phyloP scores from a whole-genome alignment of 139 green algal species.

The Chlamydomonas sp. region DNA sequence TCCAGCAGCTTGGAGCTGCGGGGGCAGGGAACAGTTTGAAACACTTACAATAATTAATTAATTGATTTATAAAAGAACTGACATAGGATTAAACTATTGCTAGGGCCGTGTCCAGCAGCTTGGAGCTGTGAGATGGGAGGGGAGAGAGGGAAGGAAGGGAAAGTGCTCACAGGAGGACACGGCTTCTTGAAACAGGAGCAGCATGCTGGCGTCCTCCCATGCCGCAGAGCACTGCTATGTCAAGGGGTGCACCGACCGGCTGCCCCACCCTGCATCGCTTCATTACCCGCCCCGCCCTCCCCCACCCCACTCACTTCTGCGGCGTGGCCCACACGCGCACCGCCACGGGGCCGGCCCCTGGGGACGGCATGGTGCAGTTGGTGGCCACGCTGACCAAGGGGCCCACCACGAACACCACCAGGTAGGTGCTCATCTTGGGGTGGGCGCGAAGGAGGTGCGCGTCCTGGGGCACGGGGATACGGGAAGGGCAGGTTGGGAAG shows the following conservation, averaged over 20 bases:
- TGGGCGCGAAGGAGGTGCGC: constrained; percentile 42
- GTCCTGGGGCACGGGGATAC: no score
- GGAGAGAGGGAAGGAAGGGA: neutral
- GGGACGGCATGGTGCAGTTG: constrained; percentile 7
- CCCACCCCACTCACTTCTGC: constrained; percentile 45
- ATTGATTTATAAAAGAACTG: neutral
- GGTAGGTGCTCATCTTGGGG: constrained; percentile 88
- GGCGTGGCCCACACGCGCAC: constrained; percentile 74
- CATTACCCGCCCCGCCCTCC: neutral
- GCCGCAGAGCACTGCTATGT: no score
- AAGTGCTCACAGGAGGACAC: neutral
- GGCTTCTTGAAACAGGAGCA: no score
- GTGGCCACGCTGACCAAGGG: constrained; percentile 56
- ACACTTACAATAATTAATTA: neutral
- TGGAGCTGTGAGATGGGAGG: constrained; percentile 20
- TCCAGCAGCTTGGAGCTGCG: constrained; percentile 43
- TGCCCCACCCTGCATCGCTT: no score
- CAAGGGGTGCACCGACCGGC: no score
- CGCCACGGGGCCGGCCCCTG: neutral
- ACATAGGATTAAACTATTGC: constrained; percentile 39
- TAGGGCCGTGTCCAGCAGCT: constrained; percentile 42
- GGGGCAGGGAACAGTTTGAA: neutral
- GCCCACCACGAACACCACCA: constrained; percentile 83
- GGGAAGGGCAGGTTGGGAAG: no score
- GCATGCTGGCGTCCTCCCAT: no score